phyloP scores from a whole-genome alignment of 148 eudicot species.

The Chenopodium album region DNA sequence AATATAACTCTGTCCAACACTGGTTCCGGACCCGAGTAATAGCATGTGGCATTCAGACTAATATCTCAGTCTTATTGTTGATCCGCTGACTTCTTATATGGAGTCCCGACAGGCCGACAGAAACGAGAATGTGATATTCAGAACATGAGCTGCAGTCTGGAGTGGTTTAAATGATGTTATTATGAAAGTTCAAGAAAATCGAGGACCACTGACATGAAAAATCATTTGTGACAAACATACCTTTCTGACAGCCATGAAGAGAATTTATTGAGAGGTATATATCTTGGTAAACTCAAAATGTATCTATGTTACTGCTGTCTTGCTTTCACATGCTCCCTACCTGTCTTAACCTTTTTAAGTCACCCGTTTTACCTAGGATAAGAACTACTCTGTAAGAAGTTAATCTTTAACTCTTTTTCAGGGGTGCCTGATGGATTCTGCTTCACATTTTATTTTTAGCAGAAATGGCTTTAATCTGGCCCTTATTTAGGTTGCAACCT shows the following conservation, averaged over 20 bases:
- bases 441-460: neutral
- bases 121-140: neutral
- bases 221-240: neutral
- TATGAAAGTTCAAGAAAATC: neutral
- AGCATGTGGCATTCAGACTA: slow-evolving; percentile 7
- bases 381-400: neutral
- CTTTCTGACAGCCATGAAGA: slow-evolving; percentile 15
- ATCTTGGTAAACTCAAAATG: slow-evolving; percentile 3
- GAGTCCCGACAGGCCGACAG: neutral
- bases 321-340: slow-evolving; percentile 5
- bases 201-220: slow-evolving; percentile 10
- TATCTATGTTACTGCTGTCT: neutral
- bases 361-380: neutral
- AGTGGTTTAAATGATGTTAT: neutral
- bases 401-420: neutral
- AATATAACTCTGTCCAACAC: neutral
- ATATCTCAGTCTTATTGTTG: neutral
- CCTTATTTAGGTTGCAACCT: neutral
- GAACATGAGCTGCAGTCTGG: slow-evolving; percentile 13
- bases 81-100: neutral
- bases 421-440: neutral
- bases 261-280: slow-evolving; percentile 5
- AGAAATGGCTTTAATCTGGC: neutral
- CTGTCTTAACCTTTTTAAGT: neutral
- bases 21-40: neutral